Conservation (phyloP, 2,329 filamentous ascomycete genomes). For the Aureobasidium melanogenum region DNA sequence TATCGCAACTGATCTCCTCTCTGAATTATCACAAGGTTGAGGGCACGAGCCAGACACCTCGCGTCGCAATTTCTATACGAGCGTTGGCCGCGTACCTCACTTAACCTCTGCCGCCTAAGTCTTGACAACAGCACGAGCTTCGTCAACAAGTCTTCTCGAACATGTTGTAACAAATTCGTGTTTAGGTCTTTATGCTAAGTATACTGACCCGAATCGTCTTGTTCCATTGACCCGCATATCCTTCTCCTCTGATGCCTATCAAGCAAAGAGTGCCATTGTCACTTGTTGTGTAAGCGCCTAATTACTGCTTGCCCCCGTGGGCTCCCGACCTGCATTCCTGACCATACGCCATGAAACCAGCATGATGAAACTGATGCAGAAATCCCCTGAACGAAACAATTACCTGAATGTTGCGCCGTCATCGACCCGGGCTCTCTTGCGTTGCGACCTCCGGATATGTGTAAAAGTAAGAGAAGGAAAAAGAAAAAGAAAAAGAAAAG, state of each 20-base stretch:
- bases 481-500: background rate
- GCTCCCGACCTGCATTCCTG: background rate
- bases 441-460: background rate
- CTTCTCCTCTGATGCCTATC: background rate
- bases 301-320: background rate
- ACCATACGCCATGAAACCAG: background rate
- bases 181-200: background rate
- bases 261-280: background rate
- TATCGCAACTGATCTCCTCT: background rate
- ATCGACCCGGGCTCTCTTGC: background rate
- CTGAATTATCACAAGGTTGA: background rate
- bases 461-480: background rate
- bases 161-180: background rate
- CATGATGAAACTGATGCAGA: background rate
- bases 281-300: background rate
- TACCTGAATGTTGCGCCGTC: background rate
- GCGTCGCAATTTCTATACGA: background rate
- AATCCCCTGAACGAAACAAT: background rate
- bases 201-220: background rate
- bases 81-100: background rate
- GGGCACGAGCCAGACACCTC: conserved; percentile 1
- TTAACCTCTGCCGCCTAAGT: background rate
- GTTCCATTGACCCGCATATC: no score
- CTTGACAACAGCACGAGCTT: background rate
- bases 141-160: background rate